phyloP scores from a whole-genome alignment of 768 basidiomycete species.

The Erythrobasidium yunnanense region DNA sequence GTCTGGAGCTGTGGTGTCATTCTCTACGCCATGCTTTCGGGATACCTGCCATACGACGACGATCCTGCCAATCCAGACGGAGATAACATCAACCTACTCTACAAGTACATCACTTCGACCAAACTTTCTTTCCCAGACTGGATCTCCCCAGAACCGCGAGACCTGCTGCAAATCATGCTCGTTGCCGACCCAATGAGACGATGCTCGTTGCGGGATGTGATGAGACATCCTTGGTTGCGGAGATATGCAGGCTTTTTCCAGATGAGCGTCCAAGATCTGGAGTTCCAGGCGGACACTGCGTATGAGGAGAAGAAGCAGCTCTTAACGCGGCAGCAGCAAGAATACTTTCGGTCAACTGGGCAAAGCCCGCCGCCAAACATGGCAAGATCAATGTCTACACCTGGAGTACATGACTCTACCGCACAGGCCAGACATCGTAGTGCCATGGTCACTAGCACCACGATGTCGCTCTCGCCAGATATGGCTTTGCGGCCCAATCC shows the following conservation, averaged over 20 bases:
- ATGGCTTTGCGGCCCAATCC: neutral
- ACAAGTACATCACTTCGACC: slow-evolving; percentile 97
- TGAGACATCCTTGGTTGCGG: slow-evolving; percentile 77
- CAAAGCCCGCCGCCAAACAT: slow-evolving; percentile 10
- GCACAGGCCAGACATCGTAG: slow-evolving; percentile 21
- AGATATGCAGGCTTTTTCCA: slow-evolving; percentile 57
- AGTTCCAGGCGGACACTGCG: slow-evolving; percentile 66
- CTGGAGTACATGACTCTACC: slow-evolving; percentile 8
- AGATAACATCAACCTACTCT: slow-evolving; percentile 96
- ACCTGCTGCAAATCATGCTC: slow-evolving; percentile 80
- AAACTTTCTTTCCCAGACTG: slow-evolving; percentile 95
- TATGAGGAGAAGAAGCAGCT: slow-evolving; percentile 66
- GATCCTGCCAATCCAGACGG: slow-evolving; percentile 97
- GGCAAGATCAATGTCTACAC: slow-evolving; percentile 35
- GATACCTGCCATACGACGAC: slow-evolving; percentile 97
- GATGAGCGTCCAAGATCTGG: slow-evolving; percentile 64
- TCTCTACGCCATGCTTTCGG: slow-evolving; percentile 90
- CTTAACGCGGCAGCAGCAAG: slow-evolving; percentile 51
- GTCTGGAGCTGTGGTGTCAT: slow-evolving; percentile 97
- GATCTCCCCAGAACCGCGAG: slow-evolving; percentile 68
- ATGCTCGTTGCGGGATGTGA: slow-evolving; percentile 63
- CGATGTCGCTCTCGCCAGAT: neutral
- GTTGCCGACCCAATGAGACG: slow-evolving; percentile 79
- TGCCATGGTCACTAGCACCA: slow-evolving; percentile 27
- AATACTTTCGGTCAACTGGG: slow-evolving; percentile 3